These are phyloP conservation scores for Aspergillus olivimuriae DNA, from an alignment of 495 filamentous ascomycete species.

Conservation along the genomic window DNA sequence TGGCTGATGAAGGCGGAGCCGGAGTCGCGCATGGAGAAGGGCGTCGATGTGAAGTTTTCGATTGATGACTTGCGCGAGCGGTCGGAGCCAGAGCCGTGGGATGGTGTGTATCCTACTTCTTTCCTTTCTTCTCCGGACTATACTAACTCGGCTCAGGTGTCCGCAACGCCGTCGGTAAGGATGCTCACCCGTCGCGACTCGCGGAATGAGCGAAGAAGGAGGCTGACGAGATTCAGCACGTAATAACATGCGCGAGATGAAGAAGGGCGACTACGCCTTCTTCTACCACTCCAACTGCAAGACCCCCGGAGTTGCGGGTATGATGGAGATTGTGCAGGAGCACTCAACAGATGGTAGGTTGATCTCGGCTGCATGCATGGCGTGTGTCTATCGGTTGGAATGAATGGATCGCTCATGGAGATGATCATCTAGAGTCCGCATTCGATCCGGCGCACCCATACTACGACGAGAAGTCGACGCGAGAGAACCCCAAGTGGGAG, in stretches of 20 bases:
- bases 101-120: conserved; percentile 47
- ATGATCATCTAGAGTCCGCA: conserved; percentile 56
- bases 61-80: conserved; percentile 79
- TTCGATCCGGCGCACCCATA: conserved; percentile 74
- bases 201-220: no score
- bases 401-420: no score
- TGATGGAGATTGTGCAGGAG: conserved; percentile 86
- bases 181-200: conserved; percentile 39
- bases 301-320: conserved; percentile 81
- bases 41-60: conserved; percentile 82
- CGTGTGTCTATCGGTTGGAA: conserved; percentile 10
- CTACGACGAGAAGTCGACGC: conserved; percentile 67
- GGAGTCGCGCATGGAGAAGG: conserved; percentile 76
- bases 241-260: conserved; percentile 91
- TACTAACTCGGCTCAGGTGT: conserved; percentile 40
- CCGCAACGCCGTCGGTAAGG: conserved; percentile 49
- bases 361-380: neutral
- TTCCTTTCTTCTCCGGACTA: neutral
- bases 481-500: conserved; percentile 81
- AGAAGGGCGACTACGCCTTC: conserved; percentile 84
- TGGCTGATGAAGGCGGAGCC: conserved; percentile 98
- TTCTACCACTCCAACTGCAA: conserved; percentile 98
- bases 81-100: conserved; percentile 77
- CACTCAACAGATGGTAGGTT: conserved; percentile 65
- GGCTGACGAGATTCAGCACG: no score